phyloP scores from a whole-genome alignment of 352 stramenopile species.

The Detonula confervacea region DNA sequence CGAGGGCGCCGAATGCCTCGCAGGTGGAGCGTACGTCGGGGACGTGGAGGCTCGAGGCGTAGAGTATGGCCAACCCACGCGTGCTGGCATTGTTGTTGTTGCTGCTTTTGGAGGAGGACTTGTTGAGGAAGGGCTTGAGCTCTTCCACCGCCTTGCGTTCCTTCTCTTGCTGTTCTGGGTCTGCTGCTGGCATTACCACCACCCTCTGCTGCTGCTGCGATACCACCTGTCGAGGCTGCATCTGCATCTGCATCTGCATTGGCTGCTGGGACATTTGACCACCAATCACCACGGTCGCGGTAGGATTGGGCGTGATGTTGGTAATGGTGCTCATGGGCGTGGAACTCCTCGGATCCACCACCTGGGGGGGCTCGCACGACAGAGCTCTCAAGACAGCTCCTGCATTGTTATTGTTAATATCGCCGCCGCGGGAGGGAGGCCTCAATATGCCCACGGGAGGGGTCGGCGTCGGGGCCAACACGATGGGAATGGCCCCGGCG shows the following conservation, averaged over 20 bases:
- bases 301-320: background rate
- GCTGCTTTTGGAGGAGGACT: no score
- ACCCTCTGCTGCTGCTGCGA: background rate
- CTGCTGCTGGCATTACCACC: background rate
- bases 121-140: constrained; percentile 42
- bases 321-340: background rate
- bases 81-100: no score
- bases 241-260: background rate
- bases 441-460: background rate
- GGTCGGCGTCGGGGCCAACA: constrained; percentile 6
- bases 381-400: background rate
- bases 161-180: constrained; percentile 30
- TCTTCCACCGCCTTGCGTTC: constrained; percentile 36
- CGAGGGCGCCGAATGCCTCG: constrained; percentile 76
- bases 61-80: constrained; percentile 70
- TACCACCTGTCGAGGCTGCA: background rate
- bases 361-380: no score
- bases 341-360: background rate
- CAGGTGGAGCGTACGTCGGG: constrained; percentile 72
- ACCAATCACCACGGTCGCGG: background rate
- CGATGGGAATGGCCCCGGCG: constrained; percentile 14
- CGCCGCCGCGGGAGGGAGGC: constrained; percentile 16
- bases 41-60: constrained; percentile 49
- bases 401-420: background rate
- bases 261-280: background rate